Conservation (phyloP, 75 land plant species). For the Adiantum capillusveneris region DNA sequence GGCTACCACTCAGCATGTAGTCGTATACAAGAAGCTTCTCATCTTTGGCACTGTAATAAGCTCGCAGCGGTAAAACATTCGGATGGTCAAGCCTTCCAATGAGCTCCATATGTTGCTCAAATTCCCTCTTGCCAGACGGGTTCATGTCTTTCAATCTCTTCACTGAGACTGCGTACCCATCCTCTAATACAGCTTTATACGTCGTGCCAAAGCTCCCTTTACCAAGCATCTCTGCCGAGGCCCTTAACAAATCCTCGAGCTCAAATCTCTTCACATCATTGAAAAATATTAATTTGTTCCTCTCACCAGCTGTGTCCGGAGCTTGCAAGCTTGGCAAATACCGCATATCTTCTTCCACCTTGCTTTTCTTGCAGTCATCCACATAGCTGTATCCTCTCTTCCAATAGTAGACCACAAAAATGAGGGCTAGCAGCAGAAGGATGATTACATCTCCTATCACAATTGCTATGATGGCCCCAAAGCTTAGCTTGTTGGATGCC, state of each 20-base stretch:
- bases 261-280: slow-evolving; percentile 35
- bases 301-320: slow-evolving; percentile 22
- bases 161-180: slow-evolving; percentile 48
- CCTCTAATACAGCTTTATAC: slow-evolving; percentile 53
- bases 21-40: slow-evolving; percentile 74
- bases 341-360: slow-evolving; percentile 5
- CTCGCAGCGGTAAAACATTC: slow-evolving; percentile 48
- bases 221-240: slow-evolving; percentile 70
- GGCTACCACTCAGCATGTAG: slow-evolving; percentile 49
- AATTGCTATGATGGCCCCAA: slow-evolving; percentile 60
- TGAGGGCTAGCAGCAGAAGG: slow-evolving; percentile 28
- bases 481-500: slow-evolving; percentile 25
- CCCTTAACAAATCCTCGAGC: slow-evolving; percentile 50
- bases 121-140: slow-evolving; percentile 40
- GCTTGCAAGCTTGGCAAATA: slow-evolving; percentile 12
- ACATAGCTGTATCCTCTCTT: slow-evolving; percentile 4
- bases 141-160: slow-evolving; percentile 64
- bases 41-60: slow-evolving; percentile 54
- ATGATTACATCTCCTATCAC: slow-evolving; percentile 54
- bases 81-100: slow-evolving; percentile 49
- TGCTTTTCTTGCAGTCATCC: not conserved
- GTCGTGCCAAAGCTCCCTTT: slow-evolving; percentile 68
- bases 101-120: slow-evolving; percentile 55
- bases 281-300: slow-evolving; percentile 37
- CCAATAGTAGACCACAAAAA: slow-evolving; percentile 50